Base-by-base conservation (phyloP, 345 rosid genomes). In the Gossypium turneri region DNA sequence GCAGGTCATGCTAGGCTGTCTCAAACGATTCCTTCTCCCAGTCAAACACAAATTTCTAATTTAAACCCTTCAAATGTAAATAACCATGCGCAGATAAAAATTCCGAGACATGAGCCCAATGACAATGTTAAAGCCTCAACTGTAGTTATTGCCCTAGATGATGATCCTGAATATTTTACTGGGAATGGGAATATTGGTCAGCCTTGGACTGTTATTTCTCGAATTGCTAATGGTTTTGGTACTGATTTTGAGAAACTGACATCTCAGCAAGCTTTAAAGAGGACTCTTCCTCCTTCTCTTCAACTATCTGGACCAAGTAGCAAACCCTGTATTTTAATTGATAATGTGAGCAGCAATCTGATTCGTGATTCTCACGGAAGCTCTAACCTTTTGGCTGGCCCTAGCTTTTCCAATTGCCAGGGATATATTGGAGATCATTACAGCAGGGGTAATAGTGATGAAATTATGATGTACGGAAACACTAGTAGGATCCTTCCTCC, bases 191-290 rank as follows among this genome's bases (percentile, higher is more conserved):
- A 62, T 82, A 25, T 56, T 50, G 82, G 63, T 82, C 87, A 73
- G 63, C 70, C 67, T 73, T 70, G 50, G 53, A 79, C 82, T 5
- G 81, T 82, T 71, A 88, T 87, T 81, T 82, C 89, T 2, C 85
- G 80, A 73, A 83, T 85, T 77, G 81, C 88, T 75, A 87, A 79
- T 81, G 87, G 60, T 76, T 75, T 82, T 74, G 85, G 73, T 73
- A 65, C 73, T 61, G 89, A 85, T 67, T 75, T 79, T 80, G 97
- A 88, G 79, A 91, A 81, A 66, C 65, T 81, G 77, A 77, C 91
- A 29, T 88, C 94, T 52, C 90, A 87, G 24, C 88, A 86, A 78
- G 94, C 86, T 79, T 60, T 84, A 47, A 73, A 61, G 81, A 86
- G 94, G 84, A 84, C 86, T 55, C 84, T 82, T 78, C 90, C 93